Evolutionary conservation across 768 basidiomycete genomes (phyloP).

Genomic region (Rhizopogon sp.): DNA sequence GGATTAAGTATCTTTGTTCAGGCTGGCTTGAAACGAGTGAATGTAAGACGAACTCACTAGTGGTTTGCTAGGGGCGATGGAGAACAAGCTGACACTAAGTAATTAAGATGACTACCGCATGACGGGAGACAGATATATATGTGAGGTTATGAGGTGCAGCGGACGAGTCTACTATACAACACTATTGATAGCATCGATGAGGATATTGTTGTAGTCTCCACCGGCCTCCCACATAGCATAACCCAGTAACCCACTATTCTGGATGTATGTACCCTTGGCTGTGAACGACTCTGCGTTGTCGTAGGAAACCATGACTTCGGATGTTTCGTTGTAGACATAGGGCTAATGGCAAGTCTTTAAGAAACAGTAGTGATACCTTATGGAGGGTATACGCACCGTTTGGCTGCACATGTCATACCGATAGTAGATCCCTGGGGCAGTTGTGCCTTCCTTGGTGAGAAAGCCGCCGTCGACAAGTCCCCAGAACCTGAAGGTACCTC

Average conservation of each 20-base stretch:
- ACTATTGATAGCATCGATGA: slow-evolving; percentile 48
- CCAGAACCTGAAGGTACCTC: slow-evolving; percentile 61
- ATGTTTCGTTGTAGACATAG: slow-evolving; percentile 54
- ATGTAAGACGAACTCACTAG: too few species aligned
- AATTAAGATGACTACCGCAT: too few species aligned
- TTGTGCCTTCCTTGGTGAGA: slow-evolving; percentile 43
- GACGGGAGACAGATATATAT: too few species aligned
- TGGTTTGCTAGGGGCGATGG: too few species aligned
- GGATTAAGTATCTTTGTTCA: too few species aligned
- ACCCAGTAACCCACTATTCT: slow-evolving; percentile 42
- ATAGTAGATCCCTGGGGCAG: slow-evolving; percentile 46
- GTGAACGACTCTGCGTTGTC: slow-evolving; percentile 58
- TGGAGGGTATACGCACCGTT: slow-evolving; percentile 45
- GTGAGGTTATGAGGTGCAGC: not conserved
- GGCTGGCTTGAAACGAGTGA: too few species aligned
- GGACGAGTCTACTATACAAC: slow-evolving; percentile 4
- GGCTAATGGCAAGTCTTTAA: slow-evolving; percentile 41
- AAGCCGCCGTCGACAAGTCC: slow-evolving; percentile 54
- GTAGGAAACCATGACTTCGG: slow-evolving; percentile 57
- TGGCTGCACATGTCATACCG: slow-evolving; percentile 64
- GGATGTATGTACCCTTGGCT: slow-evolving; percentile 56
- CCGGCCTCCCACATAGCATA: slow-evolving; percentile 68
- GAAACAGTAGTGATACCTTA: slow-evolving; percentile 1
- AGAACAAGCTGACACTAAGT: too few species aligned
- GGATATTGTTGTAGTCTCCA: slow-evolving; percentile 50